Evolutionary conservation across 108 stramenopile genomes (phyloP).

Genomic region (Tribonema minus): DNA sequence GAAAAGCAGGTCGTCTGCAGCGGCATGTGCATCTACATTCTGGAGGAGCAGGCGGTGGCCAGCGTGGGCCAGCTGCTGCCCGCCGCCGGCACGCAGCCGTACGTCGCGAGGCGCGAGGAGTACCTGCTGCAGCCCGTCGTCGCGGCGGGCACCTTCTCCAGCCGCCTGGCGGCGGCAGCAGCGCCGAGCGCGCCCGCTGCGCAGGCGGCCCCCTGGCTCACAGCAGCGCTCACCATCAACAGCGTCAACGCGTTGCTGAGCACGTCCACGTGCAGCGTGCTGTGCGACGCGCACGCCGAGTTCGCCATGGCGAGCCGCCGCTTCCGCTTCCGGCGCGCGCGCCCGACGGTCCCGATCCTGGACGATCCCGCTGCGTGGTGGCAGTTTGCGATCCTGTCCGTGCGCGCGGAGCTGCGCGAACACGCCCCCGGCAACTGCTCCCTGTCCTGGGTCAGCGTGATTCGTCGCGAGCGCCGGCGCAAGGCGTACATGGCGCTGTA

Average conservation of each 20-base stretch:
- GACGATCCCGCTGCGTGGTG: constrained; percentile 21
- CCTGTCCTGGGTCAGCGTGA: constrained; percentile 17
- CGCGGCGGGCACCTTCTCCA: neutral
- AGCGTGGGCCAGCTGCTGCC: neutral
- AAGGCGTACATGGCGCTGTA: constrained; percentile 14
- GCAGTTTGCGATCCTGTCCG: constrained; percentile 13
- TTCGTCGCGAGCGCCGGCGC: constrained; percentile 11
- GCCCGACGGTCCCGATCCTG: constrained; percentile 9
- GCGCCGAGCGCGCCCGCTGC: neutral
- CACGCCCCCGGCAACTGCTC: neutral
- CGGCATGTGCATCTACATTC: too few relatives aligned
- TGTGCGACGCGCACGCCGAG: constrained; percentile 9
- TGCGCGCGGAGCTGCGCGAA: neutral
- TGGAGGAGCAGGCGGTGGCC: neutral
- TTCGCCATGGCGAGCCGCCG: constrained; percentile 13
- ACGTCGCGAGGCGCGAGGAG: neutral
- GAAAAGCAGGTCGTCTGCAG: neutral
- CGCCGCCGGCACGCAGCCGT: neutral
- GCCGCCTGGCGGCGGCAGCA: neutral
- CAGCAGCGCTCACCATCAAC: neutral
- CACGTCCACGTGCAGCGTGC: constrained; percentile 6
- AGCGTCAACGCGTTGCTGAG: neutral
- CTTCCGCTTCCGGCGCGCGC: constrained; percentile 11
- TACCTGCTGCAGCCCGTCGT: neutral
- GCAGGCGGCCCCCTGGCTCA: constrained; percentile 2